Conservation (phyloP, 306 rosid species). For the Mimosa pudica region DNA sequence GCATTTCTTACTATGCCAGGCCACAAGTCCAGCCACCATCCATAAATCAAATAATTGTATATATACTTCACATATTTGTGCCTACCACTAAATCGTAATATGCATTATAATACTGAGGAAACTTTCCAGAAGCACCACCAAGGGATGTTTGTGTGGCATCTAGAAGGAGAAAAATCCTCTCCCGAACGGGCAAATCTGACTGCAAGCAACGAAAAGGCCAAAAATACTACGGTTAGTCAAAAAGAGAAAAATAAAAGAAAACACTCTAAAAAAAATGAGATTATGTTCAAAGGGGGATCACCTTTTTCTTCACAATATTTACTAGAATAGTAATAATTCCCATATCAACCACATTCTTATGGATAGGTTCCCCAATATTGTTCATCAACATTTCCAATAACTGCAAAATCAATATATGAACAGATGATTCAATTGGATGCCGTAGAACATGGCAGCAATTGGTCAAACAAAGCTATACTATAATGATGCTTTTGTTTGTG, state of each 20-base stretch:
- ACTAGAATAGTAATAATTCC: conserved; percentile 80
- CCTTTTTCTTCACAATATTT: conserved; percentile 98
- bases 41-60: conserved; percentile 24
- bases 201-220: conserved; percentile 42
- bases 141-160: conserved; percentile 97
- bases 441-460: conserved; percentile 30
- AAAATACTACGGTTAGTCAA: not conserved
- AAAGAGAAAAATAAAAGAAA: not conserved
- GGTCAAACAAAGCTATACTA: conserved; percentile 16
- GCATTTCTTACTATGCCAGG: conserved; percentile 25
- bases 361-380: conserved; percentile 86
- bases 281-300: conserved; percentile 29
- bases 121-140: conserved; percentile 97
- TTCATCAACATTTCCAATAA: conserved; percentile 96
- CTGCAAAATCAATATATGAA: conserved; percentile 54
- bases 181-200: conserved; percentile 87
- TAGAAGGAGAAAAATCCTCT: conserved; percentile 85
- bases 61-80: conserved; percentile 28
- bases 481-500: conserved; percentile 30
- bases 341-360: conserved; percentile 78
- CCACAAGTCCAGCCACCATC: not conserved
- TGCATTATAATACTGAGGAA: conserved; percentile 85
- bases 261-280: not conserved
- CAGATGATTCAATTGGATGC: conserved; percentile 24
- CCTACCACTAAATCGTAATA: conserved; percentile 94